Evolutionary conservation across 805 yeast species (phyloP).

Genomic region (Starmerella geochares): DNA sequence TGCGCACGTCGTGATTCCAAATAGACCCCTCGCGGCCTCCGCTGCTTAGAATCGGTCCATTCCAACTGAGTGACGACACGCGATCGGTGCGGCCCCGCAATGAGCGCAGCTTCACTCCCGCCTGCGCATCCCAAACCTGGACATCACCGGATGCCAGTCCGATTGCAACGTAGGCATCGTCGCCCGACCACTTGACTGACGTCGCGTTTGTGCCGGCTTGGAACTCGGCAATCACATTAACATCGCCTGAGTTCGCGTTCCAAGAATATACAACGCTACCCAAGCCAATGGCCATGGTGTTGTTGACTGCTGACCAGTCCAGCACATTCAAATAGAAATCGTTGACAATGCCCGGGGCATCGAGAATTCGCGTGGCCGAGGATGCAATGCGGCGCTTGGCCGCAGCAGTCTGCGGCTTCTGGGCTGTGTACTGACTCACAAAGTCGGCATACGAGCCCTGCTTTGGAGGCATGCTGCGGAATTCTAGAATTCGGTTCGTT

Average conservation of each 20-base stretch:
- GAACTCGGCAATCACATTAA: conserved; percentile 43
- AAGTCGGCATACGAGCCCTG: conserved; percentile 20
- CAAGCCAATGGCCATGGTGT: conserved; percentile 78
- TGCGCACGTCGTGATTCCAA: conserved; percentile 80
- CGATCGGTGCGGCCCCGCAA: conserved; percentile 67
- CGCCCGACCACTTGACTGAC: conserved; percentile 83
- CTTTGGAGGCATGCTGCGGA: conserved; percentile 67
- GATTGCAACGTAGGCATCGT: conserved; percentile 67
- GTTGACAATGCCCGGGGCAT: conserved; percentile 90
- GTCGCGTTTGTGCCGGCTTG: conserved; percentile 39
- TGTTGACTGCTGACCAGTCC: conserved; percentile 69
- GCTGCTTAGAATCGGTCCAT: conserved; percentile 65
- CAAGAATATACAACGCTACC: conserved; percentile 78
- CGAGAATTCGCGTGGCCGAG: conserved; percentile 85
- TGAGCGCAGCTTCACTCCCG: conserved; percentile 61
- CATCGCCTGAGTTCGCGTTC: conserved; percentile 80
- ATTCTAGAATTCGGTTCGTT: conserved; percentile 72
- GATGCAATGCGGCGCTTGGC: conserved; percentile 55
- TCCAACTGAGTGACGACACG: conserved; percentile 79
- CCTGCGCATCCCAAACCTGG: conserved; percentile 90
- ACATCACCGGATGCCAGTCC: conserved; percentile 75
- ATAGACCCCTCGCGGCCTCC: conserved; percentile 82
- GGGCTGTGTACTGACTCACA: conserved; percentile 17
- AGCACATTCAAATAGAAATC: conserved; percentile 82
- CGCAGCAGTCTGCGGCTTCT: conserved; percentile 20